Conservation (phyloP, 768 basidiomycete species). For the Podaxis pistillaris region DNA sequence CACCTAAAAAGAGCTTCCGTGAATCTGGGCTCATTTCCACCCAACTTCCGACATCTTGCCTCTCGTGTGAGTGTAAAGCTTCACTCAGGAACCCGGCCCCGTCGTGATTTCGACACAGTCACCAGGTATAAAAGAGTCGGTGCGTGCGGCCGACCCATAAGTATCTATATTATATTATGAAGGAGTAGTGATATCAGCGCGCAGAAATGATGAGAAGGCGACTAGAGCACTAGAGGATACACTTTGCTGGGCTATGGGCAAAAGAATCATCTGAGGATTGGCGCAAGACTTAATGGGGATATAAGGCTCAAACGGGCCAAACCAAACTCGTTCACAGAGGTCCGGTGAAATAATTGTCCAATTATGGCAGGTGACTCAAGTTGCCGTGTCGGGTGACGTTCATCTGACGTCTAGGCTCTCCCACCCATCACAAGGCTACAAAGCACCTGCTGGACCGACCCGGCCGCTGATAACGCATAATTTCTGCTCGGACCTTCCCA, state of each 20-base stretch:
- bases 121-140: background rate
- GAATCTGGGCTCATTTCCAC: too few species aligned
- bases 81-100: too few species aligned
- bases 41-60: too few species aligned
- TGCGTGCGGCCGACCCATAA: background rate
- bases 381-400: constrained; percentile 10
- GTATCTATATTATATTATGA: background rate
- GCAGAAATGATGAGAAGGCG: background rate
- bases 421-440: background rate
- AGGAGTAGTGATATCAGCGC: background rate
- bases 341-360: constrained; percentile 2
- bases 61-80: too few species aligned
- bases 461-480: constrained; percentile 1
- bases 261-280: background rate
- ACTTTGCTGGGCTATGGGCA: constrained; percentile 5
- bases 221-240: background rate
- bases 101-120: background rate
- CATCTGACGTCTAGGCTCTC: background rate
- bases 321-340: background rate
- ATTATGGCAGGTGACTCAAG: constrained; percentile 2
- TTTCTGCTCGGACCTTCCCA: background rate
- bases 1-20: too few species aligned
- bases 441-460: background rate
- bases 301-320: background rate
- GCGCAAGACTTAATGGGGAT: background rate